Evolutionary conservation across 331 rosid species (phyloP).

Genomic region (Acacia concinna): DNA sequence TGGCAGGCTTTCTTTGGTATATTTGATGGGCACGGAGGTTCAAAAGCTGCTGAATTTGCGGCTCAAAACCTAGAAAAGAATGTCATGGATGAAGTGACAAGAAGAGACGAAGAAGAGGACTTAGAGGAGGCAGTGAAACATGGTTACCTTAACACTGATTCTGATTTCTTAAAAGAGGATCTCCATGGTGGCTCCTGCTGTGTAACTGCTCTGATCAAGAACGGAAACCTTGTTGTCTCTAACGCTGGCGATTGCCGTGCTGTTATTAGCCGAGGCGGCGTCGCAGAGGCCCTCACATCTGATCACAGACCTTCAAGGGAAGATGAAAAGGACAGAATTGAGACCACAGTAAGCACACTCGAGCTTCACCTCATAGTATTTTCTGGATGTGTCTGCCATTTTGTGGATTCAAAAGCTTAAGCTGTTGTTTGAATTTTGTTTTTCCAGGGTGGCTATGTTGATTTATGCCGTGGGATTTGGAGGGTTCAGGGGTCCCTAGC

Average conservation of each 20-base stretch:
- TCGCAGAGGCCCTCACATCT: conserved; percentile 77
- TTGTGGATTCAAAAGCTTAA: neutral
- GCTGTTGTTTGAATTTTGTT: conserved; percentile 12
- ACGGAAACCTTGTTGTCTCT: conserved; percentile 73
- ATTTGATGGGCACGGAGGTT: conserved; percentile 96
- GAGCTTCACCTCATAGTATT: neutral
- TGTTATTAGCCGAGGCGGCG: conserved; percentile 75
- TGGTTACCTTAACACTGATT: conserved; percentile 81
- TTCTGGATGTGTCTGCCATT: neutral
- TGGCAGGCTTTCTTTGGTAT: conserved; percentile 86
- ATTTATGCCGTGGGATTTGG: conserved; percentile 82
- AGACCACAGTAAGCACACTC: conserved; percentile 53
- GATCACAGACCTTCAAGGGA: conserved; percentile 87
- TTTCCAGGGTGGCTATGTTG: conserved; percentile 89
- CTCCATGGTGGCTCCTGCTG: conserved; percentile 81
- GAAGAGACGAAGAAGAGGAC: conserved; percentile 42
- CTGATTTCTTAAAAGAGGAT: conserved; percentile 72
- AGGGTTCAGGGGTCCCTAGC: conserved; percentile 89
- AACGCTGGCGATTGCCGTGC: conserved; percentile 95
- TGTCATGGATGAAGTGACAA: conserved; percentile 55
- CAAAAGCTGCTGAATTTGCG: conserved; percentile 81
- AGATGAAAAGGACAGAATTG: conserved; percentile 79
- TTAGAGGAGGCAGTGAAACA: conserved; percentile 70
- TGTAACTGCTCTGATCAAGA: conserved; percentile 75
- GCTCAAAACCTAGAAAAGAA: conserved; percentile 69